Conservation (phyloP, 768 basidiomycete genomes). For the Crassisporium funariophilum region DNA sequence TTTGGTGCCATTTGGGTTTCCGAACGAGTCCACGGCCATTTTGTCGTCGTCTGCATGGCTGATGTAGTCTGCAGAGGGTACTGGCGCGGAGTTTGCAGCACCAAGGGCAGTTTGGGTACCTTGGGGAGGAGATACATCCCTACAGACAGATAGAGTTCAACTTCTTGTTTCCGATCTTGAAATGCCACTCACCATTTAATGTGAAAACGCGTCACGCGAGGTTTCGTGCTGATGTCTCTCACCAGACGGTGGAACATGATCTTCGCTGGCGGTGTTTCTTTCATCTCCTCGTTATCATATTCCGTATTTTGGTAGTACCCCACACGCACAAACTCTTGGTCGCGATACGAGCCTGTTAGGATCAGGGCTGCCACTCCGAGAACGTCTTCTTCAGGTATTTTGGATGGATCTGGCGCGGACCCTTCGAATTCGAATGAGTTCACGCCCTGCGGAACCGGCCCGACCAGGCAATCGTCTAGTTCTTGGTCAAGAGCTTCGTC, state of each 20-base stretch:
- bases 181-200: conserved; percentile 71
- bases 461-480: conserved; percentile 96
- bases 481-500: conserved; percentile 94
- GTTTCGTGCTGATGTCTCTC: conserved; percentile 88
- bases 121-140: conserved; percentile 64
- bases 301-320: conserved; percentile 99
- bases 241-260: conserved; percentile 81
- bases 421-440: conserved; percentile 98
- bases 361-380: conserved; percentile 97
- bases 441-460: conserved; percentile 94
- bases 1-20: conserved; percentile 17
- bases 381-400: conserved; percentile 88
- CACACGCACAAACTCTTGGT: conserved; percentile 98
- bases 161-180: neutral
- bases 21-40: neutral
- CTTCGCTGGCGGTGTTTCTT: conserved; percentile 63
- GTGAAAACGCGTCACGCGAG: conserved; percentile 90
- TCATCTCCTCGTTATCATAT: conserved; percentile 95
- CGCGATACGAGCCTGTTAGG: conserved; percentile 92
- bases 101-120: conserved; percentile 22
- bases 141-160: conserved; percentile 24
- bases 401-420: conserved; percentile 76
- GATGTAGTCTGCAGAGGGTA: conserved; percentile 31
- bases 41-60: conserved; percentile 19
- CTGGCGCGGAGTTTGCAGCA: conserved; percentile 29